These are phyloP conservation scores for Perkinsus olseni DNA, from an alignment of 169 alveolate genomes.

Conservation along the genomic window DNA sequence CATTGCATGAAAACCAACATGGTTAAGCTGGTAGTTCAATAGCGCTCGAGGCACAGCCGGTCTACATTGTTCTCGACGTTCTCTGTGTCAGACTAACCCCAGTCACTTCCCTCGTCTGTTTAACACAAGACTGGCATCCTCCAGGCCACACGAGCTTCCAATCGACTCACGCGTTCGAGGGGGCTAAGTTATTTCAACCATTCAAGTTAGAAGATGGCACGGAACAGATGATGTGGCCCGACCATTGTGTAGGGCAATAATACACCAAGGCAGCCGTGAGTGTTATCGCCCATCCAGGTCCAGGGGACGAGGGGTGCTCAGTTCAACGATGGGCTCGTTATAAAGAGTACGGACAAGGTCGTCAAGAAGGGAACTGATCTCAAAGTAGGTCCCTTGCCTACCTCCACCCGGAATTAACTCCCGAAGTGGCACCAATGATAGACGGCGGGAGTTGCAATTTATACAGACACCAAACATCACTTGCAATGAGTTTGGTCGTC, in stretches of 20 bases:
- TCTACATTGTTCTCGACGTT: no score
- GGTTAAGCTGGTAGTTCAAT: no score
- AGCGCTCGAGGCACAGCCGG: no score
- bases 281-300: not conserved
- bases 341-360: constrained; percentile 21
- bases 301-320: constrained; percentile 49
- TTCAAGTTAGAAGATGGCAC: constrained; percentile 20
- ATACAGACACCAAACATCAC: no score
- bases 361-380: constrained; percentile 38
- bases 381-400: not conserved
- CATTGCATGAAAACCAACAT: no score
- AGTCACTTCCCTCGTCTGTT: constrained; percentile 9
- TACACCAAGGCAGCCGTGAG: not conserved
- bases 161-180: constrained; percentile 30
- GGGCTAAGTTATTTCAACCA: constrained; percentile 20
- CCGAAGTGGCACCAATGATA: no score
- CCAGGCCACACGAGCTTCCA: constrained; percentile 40
- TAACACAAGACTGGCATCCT: constrained; percentile 56
- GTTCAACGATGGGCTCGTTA: constrained; percentile 34
- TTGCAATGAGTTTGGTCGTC: no score
- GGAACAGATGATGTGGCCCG: constrained; percentile 13
- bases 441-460: no score
- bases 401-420: no score
- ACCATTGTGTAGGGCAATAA: constrained; percentile 6
- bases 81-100: constrained; percentile 6